A percentile compares a stretch with the other conserved stretches of the same genome.
phyloP scores from a whole-genome alignment of 2,329 filamentous ascomycete species.

The Fusarium nelsonii region DNA sequence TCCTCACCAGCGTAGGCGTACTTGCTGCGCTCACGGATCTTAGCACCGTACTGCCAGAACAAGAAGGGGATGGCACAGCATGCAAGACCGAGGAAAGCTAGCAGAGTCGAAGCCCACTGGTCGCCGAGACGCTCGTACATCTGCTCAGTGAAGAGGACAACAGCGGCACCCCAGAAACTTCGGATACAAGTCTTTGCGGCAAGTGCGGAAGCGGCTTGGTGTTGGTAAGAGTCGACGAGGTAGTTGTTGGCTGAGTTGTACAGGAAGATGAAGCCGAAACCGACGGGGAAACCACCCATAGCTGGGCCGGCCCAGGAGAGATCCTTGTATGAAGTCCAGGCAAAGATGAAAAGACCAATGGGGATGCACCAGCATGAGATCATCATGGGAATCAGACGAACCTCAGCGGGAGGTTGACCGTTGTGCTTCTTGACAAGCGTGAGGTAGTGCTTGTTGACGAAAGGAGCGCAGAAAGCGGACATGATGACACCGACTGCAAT shows the following conservation, averaged over 20 bases:
- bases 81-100: constrained; percentile 79
- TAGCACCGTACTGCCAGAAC: constrained; percentile 82
- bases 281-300: constrained; percentile 77
- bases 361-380: constrained; percentile 77
- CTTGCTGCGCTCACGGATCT: constrained; percentile 75
- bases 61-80: constrained; percentile 87
- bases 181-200: constrained; percentile 86
- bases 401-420: constrained; percentile 81
- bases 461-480: constrained; percentile 75
- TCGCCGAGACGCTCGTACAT: constrained; percentile 81
- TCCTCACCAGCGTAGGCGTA: constrained; percentile 78
- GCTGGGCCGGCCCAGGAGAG: constrained; percentile 79
- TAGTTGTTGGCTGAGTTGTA: constrained; percentile 86
- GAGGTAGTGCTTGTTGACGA: constrained; percentile 87
- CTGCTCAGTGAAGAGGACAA: constrained; percentile 83
- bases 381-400: constrained; percentile 87
- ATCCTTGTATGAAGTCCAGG: constrained; percentile 72
- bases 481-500: constrained; percentile 79
- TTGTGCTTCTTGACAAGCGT: constrained; percentile 70
- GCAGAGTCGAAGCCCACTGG: constrained; percentile 79
- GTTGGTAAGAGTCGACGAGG: constrained; percentile 72
- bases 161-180: constrained; percentile 82
- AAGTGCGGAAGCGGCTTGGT: constrained; percentile 83
- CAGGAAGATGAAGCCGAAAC: constrained; percentile 86
- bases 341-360: constrained; percentile 69